Percentiles rank a stretch among this genome's conserved stretches.
phyloP scores from a whole-genome alignment of 2,329 filamentous ascomycete genomes.

The Colletotrichum chlorophyti region DNA sequence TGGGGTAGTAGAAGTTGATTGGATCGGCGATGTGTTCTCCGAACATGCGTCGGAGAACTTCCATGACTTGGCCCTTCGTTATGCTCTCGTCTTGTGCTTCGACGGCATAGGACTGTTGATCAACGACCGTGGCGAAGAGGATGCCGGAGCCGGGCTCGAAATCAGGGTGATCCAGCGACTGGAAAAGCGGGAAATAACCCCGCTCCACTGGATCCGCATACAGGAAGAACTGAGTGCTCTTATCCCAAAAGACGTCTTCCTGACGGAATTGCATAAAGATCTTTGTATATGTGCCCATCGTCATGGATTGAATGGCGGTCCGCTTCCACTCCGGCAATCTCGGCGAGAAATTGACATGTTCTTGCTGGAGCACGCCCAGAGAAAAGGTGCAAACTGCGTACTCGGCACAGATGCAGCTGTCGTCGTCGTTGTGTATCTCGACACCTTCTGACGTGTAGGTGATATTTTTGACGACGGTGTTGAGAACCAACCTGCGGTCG shows the following conservation, averaged over 20 bases:
- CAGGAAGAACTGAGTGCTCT: conserved; percentile 50
- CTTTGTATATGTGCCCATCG: conserved; percentile 77
- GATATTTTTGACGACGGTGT: conserved; percentile 62
- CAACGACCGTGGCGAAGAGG: conserved; percentile 69
- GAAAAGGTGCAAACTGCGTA: conserved; percentile 74
- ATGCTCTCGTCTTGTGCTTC: conserved; percentile 65
- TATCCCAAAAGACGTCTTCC: conserved; percentile 66
- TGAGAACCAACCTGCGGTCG: conserved; percentile 64
- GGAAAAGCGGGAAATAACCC: conserved; percentile 64
- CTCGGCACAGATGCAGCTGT: conserved; percentile 62
- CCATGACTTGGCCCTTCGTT: conserved; percentile 63
- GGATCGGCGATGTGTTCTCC: conserved; percentile 63
- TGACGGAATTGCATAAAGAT: conserved; percentile 72
- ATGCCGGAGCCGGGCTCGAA: conserved; percentile 69
- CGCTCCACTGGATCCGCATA: conserved; percentile 50
- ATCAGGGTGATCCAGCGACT: conserved; percentile 63
- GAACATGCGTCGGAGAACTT: conserved; percentile 67
- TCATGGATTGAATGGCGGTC: conserved; percentile 67
- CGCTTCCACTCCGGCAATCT: conserved; percentile 69
- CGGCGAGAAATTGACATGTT: conserved; percentile 64
- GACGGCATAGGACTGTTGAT: conserved; percentile 60
- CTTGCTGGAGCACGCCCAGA: conserved; percentile 70
- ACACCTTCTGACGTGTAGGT: conserved; percentile 59
- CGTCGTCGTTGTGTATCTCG: conserved; percentile 58
- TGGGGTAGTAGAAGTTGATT: conserved; percentile 65